These are phyloP conservation scores for Nymphaea colorata DNA, from an alignment of 164 flowering plant species.

Conservation along the genomic window DNA sequence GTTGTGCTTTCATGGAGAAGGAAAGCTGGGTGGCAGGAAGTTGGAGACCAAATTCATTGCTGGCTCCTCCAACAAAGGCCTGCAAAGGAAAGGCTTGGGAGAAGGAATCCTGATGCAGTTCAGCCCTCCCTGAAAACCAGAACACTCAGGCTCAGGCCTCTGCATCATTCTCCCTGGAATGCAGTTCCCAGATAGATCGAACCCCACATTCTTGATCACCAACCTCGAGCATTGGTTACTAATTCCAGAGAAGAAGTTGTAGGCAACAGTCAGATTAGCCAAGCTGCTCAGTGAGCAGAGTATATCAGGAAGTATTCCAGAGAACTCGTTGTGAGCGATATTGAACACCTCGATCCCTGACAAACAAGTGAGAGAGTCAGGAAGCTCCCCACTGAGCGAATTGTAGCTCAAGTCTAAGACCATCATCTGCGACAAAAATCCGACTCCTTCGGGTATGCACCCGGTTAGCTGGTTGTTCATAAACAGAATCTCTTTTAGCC, in stretches of 20 bases:
- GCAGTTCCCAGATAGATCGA: slow-evolving; percentile 68
- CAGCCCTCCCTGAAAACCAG: slow-evolving; percentile 31
- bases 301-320: slow-evolving; percentile 58
- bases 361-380: slow-evolving; percentile 68
- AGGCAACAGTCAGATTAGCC: slow-evolving; percentile 52
- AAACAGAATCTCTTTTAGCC: slow-evolving; percentile 64
- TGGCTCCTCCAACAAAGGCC: neutral
- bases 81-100: neutral
- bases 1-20: neutral
- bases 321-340: slow-evolving; percentile 62
- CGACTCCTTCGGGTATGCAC: slow-evolving; percentile 82
- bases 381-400: slow-evolving; percentile 74
- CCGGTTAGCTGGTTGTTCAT: slow-evolving; percentile 78
- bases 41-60: neutral
- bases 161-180: slow-evolving; percentile 64
- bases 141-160: slow-evolving; percentile 66
- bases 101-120: slow-evolving; percentile 58
- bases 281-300: slow-evolving; percentile 58
- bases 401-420: slow-evolving; percentile 81
- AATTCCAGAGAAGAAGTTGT: slow-evolving; percentile 86
- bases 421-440: slow-evolving; percentile 44
- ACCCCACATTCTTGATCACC: slow-evolving; percentile 38
- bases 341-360: slow-evolving; percentile 58
- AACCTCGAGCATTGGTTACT: slow-evolving; percentile 45
- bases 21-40: neutral